Conservation (phyloP, 2,329 filamentous ascomycete species). For the Colletotrichum sp. region DNA sequence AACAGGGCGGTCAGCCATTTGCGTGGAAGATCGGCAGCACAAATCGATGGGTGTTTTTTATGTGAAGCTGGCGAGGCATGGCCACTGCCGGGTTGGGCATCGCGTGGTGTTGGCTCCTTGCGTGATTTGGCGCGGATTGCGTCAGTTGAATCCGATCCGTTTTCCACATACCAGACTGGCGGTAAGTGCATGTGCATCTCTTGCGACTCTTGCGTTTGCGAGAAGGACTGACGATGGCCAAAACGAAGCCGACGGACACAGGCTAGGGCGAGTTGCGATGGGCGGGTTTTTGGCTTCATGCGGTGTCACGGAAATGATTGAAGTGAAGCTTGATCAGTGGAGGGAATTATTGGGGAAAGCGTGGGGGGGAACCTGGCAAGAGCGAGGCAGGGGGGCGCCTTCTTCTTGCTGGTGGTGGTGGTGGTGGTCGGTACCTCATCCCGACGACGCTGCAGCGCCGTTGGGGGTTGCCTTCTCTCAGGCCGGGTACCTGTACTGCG, state of each 20-base stretch:
- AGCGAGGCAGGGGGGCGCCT: not conserved
- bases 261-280: not conserved
- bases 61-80: not conserved
- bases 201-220: no score
- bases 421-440: not conserved
- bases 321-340: conserved; percentile 16
- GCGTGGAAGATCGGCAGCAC: not conserved
- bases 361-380: conserved; percentile 15
- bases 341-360: conserved; percentile 6
- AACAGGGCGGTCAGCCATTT: not conserved
- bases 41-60: not conserved
- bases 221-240: not conserved
- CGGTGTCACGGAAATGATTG: conserved; percentile 13
- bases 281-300: conserved; percentile 2
- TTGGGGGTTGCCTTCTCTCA: not conserved
- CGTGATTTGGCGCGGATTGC: not conserved
- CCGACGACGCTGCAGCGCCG: not conserved
- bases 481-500: not conserved
- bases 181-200: not conserved
- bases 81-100: not conserved
- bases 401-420: not conserved
- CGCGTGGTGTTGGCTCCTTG: not conserved
- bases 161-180: not conserved
- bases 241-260: not conserved
- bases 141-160: not conserved